A percentile compares a stretch with the other conserved stretches of the same genome.
These are phyloP conservation scores for Microcyclospora pomicola DNA, from an alignment of 2,329 filamentous ascomycete species.

Conservation along the genomic window DNA sequence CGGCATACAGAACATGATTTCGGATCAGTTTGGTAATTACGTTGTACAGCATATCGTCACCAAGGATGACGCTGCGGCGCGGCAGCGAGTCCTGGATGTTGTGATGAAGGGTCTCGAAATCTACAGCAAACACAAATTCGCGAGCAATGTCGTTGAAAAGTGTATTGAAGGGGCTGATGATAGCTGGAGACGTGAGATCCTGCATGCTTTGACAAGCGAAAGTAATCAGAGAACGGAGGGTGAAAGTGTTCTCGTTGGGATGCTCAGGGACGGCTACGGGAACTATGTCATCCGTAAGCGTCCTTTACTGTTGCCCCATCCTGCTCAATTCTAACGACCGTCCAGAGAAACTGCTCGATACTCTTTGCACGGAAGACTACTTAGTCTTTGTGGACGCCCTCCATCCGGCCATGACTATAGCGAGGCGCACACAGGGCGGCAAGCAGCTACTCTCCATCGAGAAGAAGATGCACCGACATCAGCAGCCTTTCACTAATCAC, in stretches of 20 bases:
- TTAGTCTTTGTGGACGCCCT: slow-evolving; percentile 27
- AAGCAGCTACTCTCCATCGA: slow-evolving; percentile 35
- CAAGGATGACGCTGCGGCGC: slow-evolving; percentile 60
- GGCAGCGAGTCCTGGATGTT: slow-evolving; percentile 55
- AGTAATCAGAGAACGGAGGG: slow-evolving; percentile 46
- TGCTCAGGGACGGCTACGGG: slow-evolving; percentile 84
- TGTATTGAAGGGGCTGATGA: slow-evolving; percentile 61
- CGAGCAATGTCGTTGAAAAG: slow-evolving; percentile 93
- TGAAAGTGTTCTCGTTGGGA: slow-evolving; percentile 52
- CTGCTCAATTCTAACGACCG: not conserved
- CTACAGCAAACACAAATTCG: slow-evolving; percentile 88
- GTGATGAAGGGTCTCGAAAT: slow-evolving; percentile 58
- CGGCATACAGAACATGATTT: slow-evolving; percentile 58
- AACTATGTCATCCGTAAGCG: slow-evolving; percentile 94
- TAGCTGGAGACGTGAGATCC: slow-evolving; percentile 56
- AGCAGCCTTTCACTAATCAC: slow-evolving; percentile 14
- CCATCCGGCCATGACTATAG: slow-evolving; percentile 32
- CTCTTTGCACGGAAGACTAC: slow-evolving; percentile 28
- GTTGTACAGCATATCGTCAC: slow-evolving; percentile 86
- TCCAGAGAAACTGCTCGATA: slow-evolving; percentile 63
- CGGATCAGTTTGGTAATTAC: slow-evolving; percentile 89
- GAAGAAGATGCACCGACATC: slow-evolving; percentile 33
- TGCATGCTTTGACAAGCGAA: slow-evolving; percentile 43
- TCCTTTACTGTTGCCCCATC: not conserved
- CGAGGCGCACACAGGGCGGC: slow-evolving; percentile 27